Evolutionary conservation across 176 grass and related monocot species (phyloP), one percentile per base, ranked within the genome.

Genomic region (Triticum dicoccoides): DNA sequence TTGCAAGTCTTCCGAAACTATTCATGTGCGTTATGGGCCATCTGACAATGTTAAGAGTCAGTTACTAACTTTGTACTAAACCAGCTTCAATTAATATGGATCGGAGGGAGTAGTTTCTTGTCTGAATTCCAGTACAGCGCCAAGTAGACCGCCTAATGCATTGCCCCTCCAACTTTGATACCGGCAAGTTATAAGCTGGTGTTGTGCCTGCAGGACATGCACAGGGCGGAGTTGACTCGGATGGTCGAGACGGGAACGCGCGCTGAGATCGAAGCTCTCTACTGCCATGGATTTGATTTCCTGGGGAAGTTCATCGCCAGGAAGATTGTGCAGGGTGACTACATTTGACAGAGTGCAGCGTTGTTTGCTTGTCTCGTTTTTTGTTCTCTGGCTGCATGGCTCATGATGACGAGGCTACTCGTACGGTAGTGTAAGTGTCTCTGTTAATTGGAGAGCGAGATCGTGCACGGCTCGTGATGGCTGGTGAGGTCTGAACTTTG

Each of bases 321-420:
- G 58, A 98, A 98, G 87, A 94, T 98, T 89, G 93, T 98, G n/a
- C 93, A 94, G 78, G 84, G 88, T 59, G 91, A 95, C 85, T 94
- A 96, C 78, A 94, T 96, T 87, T 98, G 84, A 95, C 39, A 70
- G 75, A 92, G 9, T 52, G 25, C 24, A 7, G 11, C 64, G 54
- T 13, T 81, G 39, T 4, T 64, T 52, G 25, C 68, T 23, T 39
- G 39, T 18, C 79, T 29, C 6, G 32, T 54, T 29, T 32, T 32
- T 65, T 25, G 27, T 69, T 44, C 70, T 69, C 32, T 65, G 9
- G 25, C 30, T 81, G 32, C 39, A 39, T 45, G 23, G 58, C 18
- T 59, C 54, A 58, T 58, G 18, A 58, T 58, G 54, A 59, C 54
- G 2, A 21, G 54, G 54, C 54, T 59, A 59, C 54, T 59, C 18